Evolutionary conservation across 495 filamentous ascomycete genomes (phyloP).

Genomic region (Lophiostoma macrostomum): DNA sequence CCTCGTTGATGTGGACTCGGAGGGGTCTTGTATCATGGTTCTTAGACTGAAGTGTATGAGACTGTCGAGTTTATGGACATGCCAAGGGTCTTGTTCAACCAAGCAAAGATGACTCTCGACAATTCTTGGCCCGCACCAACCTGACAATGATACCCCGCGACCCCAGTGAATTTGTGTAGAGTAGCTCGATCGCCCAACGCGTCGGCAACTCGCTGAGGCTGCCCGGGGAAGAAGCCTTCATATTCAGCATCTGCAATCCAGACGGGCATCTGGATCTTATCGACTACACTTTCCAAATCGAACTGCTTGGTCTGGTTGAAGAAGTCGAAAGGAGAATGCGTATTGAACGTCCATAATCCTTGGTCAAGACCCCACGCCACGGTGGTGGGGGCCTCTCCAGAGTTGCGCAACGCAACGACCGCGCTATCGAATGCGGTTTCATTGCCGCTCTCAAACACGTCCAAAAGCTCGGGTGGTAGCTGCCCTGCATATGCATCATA

Average conservation of each 20-base stretch:
- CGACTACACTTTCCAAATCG: neutral
- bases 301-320: constrained; percentile 25
- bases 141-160: constrained; percentile 17
- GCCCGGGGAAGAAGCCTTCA: neutral
- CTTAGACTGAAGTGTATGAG: too few species aligned
- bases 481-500: neutral
- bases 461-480: neutral
- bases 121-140: constrained; percentile 17
- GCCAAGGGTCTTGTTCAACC: neutral
- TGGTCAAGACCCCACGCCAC: constrained; percentile 43
- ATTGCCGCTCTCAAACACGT: neutral
- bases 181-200: constrained; percentile 12
- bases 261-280: neutral
- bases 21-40: too few species aligned
- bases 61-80: too few species aligned
- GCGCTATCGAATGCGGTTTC: neutral
- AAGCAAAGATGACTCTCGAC: neutral
- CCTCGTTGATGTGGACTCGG: too few species aligned
- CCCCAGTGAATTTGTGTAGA: constrained; percentile 2
- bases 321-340: constrained; percentile 36
- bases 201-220: neutral
- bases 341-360: constrained; percentile 45
- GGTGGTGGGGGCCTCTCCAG: constrained; percentile 1
- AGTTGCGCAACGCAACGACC: neutral
- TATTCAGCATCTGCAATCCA: neutral